These are phyloP conservation scores for Pyrenochaeta sp. DNA, from an alignment of 2,329 filamentous ascomycete genomes.

Conservation along the genomic window DNA sequence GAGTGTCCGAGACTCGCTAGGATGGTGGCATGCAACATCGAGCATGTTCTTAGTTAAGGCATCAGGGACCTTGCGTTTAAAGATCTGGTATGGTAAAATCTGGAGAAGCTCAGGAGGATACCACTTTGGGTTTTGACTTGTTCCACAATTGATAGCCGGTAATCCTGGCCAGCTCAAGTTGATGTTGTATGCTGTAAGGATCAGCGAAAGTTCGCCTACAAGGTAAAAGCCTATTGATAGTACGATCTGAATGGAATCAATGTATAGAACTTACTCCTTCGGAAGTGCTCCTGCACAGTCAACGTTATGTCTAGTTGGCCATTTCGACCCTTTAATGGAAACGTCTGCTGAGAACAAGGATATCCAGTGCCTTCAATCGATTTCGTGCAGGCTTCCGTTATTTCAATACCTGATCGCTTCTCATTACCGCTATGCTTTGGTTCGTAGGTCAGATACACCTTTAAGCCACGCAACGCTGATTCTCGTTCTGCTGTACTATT, in stretches of 20 bases:
- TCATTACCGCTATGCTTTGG: neutral
- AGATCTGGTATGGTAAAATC: slow-evolving; percentile 31
- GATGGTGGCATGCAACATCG: slow-evolving; percentile 15
- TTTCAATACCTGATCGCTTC: neutral
- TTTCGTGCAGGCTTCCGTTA: slow-evolving; percentile 7
- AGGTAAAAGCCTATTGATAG: neutral
- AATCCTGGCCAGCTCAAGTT: neutral
- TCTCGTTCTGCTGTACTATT: neutral
- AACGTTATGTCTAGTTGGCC: neutral
- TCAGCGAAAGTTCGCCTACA: neutral
- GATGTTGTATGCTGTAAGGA: slow-evolving; percentile 1
- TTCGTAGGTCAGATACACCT: slow-evolving; percentile 3
- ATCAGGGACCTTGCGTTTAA: slow-evolving; percentile 23
- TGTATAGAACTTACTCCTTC: slow-evolving; percentile 2
- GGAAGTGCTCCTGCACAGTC: slow-evolving; percentile 8
- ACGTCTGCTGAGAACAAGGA: neutral
- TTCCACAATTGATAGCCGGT: slow-evolving; percentile 16
- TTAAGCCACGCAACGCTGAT: slow-evolving; percentile 5
- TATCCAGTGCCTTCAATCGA: slow-evolving; percentile 1
- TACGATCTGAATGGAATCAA: neutral
- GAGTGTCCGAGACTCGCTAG: slow-evolving; percentile 8
- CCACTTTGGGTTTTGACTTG: slow-evolving; percentile 8
- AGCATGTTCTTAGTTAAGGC: slow-evolving; percentile 21
- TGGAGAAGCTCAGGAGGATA: slow-evolving; percentile 12
- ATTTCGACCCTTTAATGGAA: slow-evolving; percentile 2